These are phyloP conservation scores for Oryza punctata DNA, from an alignment of 176 grass and related monocot species.

Conservation along the genomic window DNA sequence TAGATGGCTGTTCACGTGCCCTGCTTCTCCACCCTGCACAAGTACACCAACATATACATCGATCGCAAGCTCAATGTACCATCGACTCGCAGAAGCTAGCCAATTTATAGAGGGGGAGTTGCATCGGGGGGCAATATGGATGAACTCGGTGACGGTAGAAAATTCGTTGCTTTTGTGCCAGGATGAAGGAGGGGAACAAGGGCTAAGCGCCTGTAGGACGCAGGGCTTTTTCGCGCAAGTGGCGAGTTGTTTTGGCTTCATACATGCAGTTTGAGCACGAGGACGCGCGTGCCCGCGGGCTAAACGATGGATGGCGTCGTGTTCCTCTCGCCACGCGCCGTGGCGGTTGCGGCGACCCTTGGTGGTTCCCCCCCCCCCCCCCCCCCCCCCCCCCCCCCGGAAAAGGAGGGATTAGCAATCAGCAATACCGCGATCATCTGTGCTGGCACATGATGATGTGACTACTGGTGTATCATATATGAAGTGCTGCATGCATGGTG, in stretches of 20 bases:
- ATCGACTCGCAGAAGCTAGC: neutral
- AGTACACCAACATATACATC: neutral
- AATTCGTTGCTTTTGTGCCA: neutral
- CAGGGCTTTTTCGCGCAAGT: neutral
- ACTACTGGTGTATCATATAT: too few species aligned
- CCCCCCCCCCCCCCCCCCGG: too few species aligned
- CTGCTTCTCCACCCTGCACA: conserved; percentile 60
- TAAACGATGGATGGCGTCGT: neutral
- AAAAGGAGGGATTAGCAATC: neutral
- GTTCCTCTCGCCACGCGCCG: neutral
- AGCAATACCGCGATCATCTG: neutral
- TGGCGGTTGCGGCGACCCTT: neutral
- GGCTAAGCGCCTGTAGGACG: neutral
- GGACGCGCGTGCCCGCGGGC: neutral
- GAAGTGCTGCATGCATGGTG: too few species aligned
- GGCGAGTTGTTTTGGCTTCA: neutral
- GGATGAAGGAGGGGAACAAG: conserved; percentile 27
- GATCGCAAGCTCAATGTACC: neutral
- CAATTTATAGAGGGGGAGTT: conserved; percentile 13
- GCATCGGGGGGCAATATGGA: neutral
- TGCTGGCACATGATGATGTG: neutral
- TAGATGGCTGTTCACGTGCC: conserved; percentile 36
- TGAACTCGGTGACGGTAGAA: neutral
- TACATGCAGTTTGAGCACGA: neutral
- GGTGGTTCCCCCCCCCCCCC: neutral